Evolutionary conservation across 2,329 filamentous ascomycete species (phyloP).

Genomic region (Paraphaeosphaeria sporulosa): DNA sequence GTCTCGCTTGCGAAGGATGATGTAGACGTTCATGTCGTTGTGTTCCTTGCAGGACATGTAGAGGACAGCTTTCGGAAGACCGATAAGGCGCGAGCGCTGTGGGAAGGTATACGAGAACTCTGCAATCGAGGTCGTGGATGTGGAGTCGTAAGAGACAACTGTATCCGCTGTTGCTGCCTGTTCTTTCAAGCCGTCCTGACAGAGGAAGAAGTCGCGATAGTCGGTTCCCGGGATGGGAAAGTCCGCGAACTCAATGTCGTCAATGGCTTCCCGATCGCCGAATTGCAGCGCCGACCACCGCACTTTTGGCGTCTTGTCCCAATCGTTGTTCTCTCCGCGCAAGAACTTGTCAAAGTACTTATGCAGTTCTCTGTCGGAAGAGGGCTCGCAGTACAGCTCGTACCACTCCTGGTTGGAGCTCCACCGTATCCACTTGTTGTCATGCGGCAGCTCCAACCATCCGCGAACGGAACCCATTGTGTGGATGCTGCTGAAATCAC

Average conservation of each 20-base stretch:
- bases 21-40: constrained; percentile 56
- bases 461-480: constrained; percentile 28
- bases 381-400: constrained; percentile 23
- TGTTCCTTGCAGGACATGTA: constrained; percentile 54
- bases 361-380: neutral
- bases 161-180: neutral
- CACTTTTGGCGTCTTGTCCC: constrained; percentile 57
- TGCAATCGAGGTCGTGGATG: constrained; percentile 5
- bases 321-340: constrained; percentile 42
- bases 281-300: constrained; percentile 49
- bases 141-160: constrained; percentile 13
- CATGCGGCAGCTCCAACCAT: constrained; percentile 24
- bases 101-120: constrained; percentile 45
- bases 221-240: constrained; percentile 27
- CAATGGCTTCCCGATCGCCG: constrained; percentile 20
- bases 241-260: constrained; percentile 24
- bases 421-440: constrained; percentile 34
- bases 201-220: constrained; percentile 23
- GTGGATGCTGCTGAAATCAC: constrained; percentile 27
- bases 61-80: constrained; percentile 56
- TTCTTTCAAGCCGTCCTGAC: neutral
- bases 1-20: constrained; percentile 56
- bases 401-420: constrained; percentile 31
- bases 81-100: constrained; percentile 52
- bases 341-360: constrained; percentile 58